A percentile compares a stretch with the other conserved stretches of the same genome.
Evolutionary conservation across 1,139 yeast species (phyloP).

Genomic region (Nakaseomyces kungkrabaensis): DNA sequence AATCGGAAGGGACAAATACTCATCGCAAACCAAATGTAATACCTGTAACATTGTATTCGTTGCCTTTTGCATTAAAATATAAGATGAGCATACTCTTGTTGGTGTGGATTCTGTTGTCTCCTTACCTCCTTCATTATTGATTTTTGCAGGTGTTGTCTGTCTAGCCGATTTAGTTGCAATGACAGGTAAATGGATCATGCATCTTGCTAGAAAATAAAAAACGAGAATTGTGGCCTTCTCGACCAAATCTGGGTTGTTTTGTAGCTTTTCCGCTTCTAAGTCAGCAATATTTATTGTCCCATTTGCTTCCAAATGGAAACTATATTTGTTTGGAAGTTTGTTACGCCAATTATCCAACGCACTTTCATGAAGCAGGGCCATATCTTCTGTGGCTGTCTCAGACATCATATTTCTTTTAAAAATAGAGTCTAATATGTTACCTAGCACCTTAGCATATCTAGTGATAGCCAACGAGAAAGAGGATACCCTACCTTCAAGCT

Average conservation of each 20-base stretch:
- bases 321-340: conserved; percentile 51
- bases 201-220: conserved; percentile 69
- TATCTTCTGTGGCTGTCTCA: conserved; percentile 33
- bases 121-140: conserved; percentile 3
- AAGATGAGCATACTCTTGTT: conserved; percentile 32
- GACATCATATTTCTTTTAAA: conserved; percentile 40
- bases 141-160: not conserved
- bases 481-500: conserved; percentile 58
- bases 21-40: conserved; percentile 36
- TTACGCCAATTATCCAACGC: conserved; percentile 72
- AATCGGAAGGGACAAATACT: conserved; percentile 56
- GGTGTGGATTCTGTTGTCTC: conserved; percentile 14
- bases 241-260: conserved; percentile 1
- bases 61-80: conserved; percentile 67
- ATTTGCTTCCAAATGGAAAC: conserved; percentile 58
- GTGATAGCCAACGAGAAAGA: conserved; percentile 53
- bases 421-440: conserved; percentile 60
- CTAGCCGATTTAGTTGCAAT: conserved; percentile 36
- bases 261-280: conserved; percentile 8
- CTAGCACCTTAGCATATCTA: conserved; percentile 65
- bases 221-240: conserved; percentile 52
- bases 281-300: conserved; percentile 34
- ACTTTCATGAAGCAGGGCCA: conserved; percentile 47
- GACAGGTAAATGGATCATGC: conserved; percentile 71
- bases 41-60: conserved; percentile 57